Conservation (phyloP, 805 yeast species). For the Spathaspora sp. region DNA sequence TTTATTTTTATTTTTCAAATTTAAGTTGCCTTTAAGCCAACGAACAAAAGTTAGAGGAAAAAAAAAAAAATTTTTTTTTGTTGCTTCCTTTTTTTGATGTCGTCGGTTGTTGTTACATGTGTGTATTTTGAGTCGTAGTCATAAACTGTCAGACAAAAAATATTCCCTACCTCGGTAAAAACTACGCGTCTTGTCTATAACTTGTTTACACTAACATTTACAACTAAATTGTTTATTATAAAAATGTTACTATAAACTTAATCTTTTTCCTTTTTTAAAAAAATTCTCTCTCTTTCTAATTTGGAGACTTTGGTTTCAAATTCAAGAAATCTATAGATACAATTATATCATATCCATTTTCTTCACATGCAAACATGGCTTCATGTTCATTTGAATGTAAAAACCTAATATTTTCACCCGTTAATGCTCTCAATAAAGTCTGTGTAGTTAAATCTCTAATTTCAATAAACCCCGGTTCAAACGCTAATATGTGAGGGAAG, state of each 20-base stretch:
- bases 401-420: slow-evolving; percentile 88
- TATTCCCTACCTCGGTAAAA: neutral
- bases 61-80: neutral
- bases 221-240: neutral
- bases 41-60: neutral
- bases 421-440: slow-evolving; percentile 79
- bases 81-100: neutral
- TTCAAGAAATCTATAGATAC: slow-evolving; percentile 90
- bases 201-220: no score
- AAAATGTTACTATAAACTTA: neutral
- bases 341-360: slow-evolving; percentile 85
- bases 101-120: neutral
- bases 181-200: neutral
- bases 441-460: slow-evolving; percentile 88
- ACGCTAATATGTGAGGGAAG: slow-evolving; percentile 90
- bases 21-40: neutral
- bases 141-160: no score
- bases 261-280: neutral
- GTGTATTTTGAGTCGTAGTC: neutral
- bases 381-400: slow-evolving; percentile 90
- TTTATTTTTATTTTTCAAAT: no score
- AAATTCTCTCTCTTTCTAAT: neutral
- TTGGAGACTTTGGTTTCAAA: slow-evolving; percentile 32
- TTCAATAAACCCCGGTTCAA: slow-evolving; percentile 87
- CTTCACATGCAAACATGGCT: slow-evolving; percentile 89